These are phyloP conservation scores for Stagonosporopsis rhizophila DNA, from an alignment of 2,329 filamentous ascomycete genomes.

Conservation along the genomic window DNA sequence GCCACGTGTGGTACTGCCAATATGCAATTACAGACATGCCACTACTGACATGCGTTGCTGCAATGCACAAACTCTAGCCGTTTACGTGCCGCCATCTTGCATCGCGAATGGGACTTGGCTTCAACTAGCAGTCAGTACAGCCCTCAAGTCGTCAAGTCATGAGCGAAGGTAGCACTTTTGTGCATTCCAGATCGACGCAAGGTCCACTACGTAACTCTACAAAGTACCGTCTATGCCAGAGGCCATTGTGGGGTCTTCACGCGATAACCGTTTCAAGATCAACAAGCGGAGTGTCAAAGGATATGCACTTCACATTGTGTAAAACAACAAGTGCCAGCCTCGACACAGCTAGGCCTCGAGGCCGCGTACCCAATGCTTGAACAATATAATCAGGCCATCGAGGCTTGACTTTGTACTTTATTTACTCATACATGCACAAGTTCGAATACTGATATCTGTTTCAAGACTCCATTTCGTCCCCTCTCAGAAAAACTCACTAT, in stretches of 20 bases:
- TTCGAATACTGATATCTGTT: neutral
- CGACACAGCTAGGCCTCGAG: constrained; percentile 21
- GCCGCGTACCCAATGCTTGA: constrained; percentile 31
- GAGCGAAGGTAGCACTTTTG: neutral
- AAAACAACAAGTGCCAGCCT: constrained; percentile 31
- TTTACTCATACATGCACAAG: neutral
- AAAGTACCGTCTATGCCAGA: constrained; percentile 31
- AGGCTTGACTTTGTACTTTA: neutral
- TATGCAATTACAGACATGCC: too few species aligned
- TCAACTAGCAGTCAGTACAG: neutral
- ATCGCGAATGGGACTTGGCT: neutral
- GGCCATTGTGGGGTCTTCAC: constrained; percentile 23
- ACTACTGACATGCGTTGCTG: neutral
- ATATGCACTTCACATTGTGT: constrained; percentile 25
- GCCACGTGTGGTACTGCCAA: neutral
- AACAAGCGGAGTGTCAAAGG: constrained; percentile 12
- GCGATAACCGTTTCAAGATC: constrained; percentile 42
- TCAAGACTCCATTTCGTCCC: neutral
- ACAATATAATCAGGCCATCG: constrained; percentile 26
- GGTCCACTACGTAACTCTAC: neutral
- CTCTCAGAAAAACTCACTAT: constrained; percentile 21
- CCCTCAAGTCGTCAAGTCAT: too few species aligned
- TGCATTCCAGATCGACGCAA: neutral
- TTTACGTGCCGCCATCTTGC: neutral
- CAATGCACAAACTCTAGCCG: neutral